phyloP scores from a whole-genome alignment of 495 filamentous ascomycete genomes.

The Podospora didyma region DNA sequence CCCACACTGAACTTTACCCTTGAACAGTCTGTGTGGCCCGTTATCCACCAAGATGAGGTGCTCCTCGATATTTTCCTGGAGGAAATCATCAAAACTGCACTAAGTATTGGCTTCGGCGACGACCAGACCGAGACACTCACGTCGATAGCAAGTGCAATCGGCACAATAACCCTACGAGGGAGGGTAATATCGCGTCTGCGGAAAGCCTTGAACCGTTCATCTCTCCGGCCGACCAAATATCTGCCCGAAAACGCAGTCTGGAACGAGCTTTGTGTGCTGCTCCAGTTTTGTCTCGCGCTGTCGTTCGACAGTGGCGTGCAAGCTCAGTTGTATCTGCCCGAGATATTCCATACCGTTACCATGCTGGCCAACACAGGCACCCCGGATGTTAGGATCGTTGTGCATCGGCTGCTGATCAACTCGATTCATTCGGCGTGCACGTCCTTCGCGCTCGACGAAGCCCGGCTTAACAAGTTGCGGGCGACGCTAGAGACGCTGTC shows the following conservation, averaged over 20 bases:
- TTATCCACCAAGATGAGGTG: conserved; percentile 57
- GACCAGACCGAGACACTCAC: conserved; percentile 57
- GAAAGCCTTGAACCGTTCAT: conserved; percentile 61
- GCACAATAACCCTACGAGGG: conserved; percentile 57
- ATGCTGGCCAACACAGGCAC: conserved; percentile 61
- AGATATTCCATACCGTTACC: conserved; percentile 63
- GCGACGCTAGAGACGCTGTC: conserved; percentile 50
- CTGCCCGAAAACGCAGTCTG: conserved; percentile 61
- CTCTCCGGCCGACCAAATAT: conserved; percentile 54
- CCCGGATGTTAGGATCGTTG: conserved; percentile 48
- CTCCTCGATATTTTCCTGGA: conserved; percentile 61
- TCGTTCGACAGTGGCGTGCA: conserved; percentile 63
- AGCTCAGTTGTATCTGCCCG: conserved; percentile 59
- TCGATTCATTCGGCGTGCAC: conserved; percentile 63
- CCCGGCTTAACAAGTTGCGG: conserved; percentile 48
- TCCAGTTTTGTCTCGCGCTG: conserved; percentile 58
- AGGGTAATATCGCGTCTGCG: conserved; percentile 57
- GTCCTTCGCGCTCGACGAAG: conserved; percentile 55
- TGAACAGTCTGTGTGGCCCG: conserved; percentile 58
- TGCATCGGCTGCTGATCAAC: conserved; percentile 59
- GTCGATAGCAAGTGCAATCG: conserved; percentile 55
- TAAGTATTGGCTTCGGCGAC: conserved; percentile 51
- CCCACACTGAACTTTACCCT: conserved; percentile 52
- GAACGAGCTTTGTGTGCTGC: conserved; percentile 59
- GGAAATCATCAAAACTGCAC: conserved; percentile 56